phyloP scores from a whole-genome alignment of 2,329 filamentous ascomycete genomes.

The Penicillium sp. region DNA sequence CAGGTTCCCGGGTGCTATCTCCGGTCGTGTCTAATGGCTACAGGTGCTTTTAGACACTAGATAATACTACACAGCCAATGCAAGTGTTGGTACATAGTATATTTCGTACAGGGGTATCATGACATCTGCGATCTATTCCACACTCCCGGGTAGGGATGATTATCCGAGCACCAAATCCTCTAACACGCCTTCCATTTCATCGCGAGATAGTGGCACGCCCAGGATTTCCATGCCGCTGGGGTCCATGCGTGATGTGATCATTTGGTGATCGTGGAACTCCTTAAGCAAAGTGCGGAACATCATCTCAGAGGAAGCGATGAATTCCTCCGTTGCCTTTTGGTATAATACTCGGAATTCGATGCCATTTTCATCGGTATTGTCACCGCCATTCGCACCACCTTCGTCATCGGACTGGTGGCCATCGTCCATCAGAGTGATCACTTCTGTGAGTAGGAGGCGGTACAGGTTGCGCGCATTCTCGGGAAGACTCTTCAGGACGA shows the following conservation, averaged over 20 bases:
- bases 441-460: constrained; percentile 78
- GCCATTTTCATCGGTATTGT: constrained; percentile 52
- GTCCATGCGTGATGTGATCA: constrained; percentile 89
- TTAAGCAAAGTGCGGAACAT: constrained; percentile 91
- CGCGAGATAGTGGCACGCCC: constrained; percentile 79
- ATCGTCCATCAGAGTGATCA: constrained; percentile 68
- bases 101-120: constrained; percentile 37
- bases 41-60: not conserved
- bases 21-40: not conserved
- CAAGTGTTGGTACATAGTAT: constrained; percentile 11
- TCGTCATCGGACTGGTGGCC: constrained; percentile 53
- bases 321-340: constrained; percentile 93
- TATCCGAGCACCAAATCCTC: constrained; percentile 64
- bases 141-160: constrained; percentile 2
- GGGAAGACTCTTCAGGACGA: constrained; percentile 84
- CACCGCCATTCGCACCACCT: constrained; percentile 32
- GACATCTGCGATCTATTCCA: constrained; percentile 21
- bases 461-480: constrained; percentile 91
- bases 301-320: constrained; percentile 95
- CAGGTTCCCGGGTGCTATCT: not conserved
- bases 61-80: constrained; percentile 2
- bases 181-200: constrained; percentile 84
- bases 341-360: constrained; percentile 91
- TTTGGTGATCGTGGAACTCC: constrained; percentile 98
- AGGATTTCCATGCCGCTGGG: constrained; percentile 80